These are phyloP conservation scores for Phyllosticta citriasiana DNA, from an alignment of 2,329 filamentous ascomycete genomes.

Conservation along the genomic window DNA sequence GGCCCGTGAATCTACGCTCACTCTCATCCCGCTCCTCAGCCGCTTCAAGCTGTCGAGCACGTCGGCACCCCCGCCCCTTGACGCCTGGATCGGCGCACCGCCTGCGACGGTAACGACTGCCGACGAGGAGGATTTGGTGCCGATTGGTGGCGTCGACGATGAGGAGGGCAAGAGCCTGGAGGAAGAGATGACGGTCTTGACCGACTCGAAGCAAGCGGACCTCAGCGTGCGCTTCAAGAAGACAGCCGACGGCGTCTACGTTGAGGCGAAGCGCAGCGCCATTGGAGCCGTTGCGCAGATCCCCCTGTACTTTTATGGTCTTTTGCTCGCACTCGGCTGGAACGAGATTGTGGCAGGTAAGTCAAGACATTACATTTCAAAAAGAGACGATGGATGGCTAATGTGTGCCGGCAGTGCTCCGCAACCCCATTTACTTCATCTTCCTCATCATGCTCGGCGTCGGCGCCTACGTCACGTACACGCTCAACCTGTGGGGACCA, in stretches of 20 bases:
- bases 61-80: conserved; percentile 67
- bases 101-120: conserved; percentile 65
- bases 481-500: conserved; percentile 87
- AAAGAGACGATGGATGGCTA: too few species aligned
- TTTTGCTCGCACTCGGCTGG: conserved; percentile 90
- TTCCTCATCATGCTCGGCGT: conserved; percentile 68
- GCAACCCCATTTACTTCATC: conserved; percentile 88
- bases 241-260: conserved; percentile 92
- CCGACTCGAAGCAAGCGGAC: conserved; percentile 82
- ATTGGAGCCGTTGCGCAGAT: conserved; percentile 93
- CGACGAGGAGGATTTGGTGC: conserved; percentile 80
- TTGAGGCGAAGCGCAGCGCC: conserved; percentile 93
- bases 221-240: conserved; percentile 95
- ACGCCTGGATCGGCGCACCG: conserved; percentile 70
- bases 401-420: conserved; percentile 55
- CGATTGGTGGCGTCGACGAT: conserved; percentile 89
- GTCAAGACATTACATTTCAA: conserved; percentile 21
- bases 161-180: conserved; percentile 90
- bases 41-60: conserved; percentile 71
- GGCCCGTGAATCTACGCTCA: conserved; percentile 84
- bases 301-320: conserved; percentile 85
- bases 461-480: conserved; percentile 82
- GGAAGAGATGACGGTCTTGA: conserved; percentile 92
- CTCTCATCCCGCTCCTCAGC: conserved; percentile 79
- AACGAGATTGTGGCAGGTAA: conserved; percentile 92